Evolutionary conservation across 2,329 filamentous ascomycete species (phyloP).

Genomic region (Aspergillus sojae): DNA sequence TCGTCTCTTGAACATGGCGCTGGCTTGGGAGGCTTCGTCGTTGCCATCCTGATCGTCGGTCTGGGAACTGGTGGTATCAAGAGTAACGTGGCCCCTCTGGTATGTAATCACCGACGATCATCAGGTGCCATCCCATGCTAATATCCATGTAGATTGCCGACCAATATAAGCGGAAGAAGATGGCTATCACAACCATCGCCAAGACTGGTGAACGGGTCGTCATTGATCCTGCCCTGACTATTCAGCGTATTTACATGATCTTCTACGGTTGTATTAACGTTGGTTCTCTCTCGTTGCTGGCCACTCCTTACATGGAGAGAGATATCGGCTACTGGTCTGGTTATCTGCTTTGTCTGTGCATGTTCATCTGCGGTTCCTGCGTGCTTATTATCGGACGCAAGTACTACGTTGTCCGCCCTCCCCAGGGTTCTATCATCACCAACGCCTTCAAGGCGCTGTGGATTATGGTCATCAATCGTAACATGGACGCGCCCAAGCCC

Average conservation of each 20-base stretch:
- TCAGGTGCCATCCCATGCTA: neutral
- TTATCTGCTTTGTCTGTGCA: constrained; percentile 62
- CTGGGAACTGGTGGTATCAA: constrained; percentile 72
- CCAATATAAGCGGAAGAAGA: constrained; percentile 64
- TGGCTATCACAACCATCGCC: constrained; percentile 44
- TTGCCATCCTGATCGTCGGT: constrained; percentile 64
- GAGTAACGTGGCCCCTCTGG: constrained; percentile 61
- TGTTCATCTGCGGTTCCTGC: constrained; percentile 65
- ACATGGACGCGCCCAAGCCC: constrained; percentile 67
- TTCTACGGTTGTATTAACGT: constrained; percentile 76
- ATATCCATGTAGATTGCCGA: constrained; percentile 57
- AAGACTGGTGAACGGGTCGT: constrained; percentile 60
- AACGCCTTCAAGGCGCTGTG: constrained; percentile 65
- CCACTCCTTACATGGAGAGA: constrained; percentile 69
- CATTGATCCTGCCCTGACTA: constrained; percentile 67
- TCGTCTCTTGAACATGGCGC: constrained; percentile 52
- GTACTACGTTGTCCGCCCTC: constrained; percentile 51
- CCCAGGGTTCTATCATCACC: constrained; percentile 66
- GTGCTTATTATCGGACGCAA: constrained; percentile 54
- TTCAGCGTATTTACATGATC: constrained; percentile 72
- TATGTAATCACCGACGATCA: constrained; percentile 5
- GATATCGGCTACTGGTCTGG: constrained; percentile 69
- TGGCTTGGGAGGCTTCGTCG: constrained; percentile 58
- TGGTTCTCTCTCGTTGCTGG: constrained; percentile 68
- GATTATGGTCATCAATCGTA: constrained; percentile 55